Evolutionary conservation across 2,329 filamentous ascomycete genomes (phyloP).

Genomic region (Fusarium armeniacum): DNA sequence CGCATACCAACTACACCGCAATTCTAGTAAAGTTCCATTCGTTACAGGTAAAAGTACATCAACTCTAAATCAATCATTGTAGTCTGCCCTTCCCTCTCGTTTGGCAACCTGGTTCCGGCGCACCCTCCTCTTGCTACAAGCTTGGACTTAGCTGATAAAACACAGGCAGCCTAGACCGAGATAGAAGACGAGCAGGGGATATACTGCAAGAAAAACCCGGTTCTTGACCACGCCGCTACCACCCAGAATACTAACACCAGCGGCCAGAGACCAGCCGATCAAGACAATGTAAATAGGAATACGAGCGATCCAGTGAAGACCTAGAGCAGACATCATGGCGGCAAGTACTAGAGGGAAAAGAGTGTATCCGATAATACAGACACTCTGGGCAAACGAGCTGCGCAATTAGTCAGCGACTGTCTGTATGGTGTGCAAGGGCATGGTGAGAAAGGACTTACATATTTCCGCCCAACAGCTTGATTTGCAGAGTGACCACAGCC

Average conservation of each 20-base stretch:
- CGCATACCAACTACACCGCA: slow-evolving; percentile 23
- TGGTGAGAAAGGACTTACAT: slow-evolving; percentile 75
- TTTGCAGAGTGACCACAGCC: slow-evolving; percentile 96
- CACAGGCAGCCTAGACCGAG: slow-evolving; percentile 92
- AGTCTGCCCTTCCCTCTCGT: slow-evolving; percentile 15
- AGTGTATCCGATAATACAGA: slow-evolving; percentile 98
- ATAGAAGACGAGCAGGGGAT: slow-evolving; percentile 96
- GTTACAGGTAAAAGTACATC: slow-evolving; percentile 40
- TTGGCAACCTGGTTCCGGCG: not conserved
- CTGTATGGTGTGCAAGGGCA: not conserved
- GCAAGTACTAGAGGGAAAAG: slow-evolving; percentile 97
- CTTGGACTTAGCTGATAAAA: slow-evolving; percentile 83
- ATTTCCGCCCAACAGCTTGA: slow-evolving; percentile 94
- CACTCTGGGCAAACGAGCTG: slow-evolving; percentile 96
- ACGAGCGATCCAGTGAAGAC: slow-evolving; percentile 82
- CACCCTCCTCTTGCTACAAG: not conserved
- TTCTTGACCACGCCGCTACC: slow-evolving; percentile 97
- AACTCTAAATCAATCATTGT: slow-evolving; percentile 27
- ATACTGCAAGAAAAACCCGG: slow-evolving; percentile 92
- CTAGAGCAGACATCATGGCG: slow-evolving; percentile 85
- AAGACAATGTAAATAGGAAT: slow-evolving; percentile 93
- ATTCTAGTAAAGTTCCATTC: slow-evolving; percentile 28
- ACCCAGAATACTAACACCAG: slow-evolving; percentile 94
- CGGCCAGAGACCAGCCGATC: slow-evolving; percentile 92
- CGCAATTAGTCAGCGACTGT: slow-evolving; percentile 39